Evolutionary conservation across 176 grass and related monocot species (phyloP), one percentile per base, ranked within the genome.

Genomic region (Poa annua): DNA sequence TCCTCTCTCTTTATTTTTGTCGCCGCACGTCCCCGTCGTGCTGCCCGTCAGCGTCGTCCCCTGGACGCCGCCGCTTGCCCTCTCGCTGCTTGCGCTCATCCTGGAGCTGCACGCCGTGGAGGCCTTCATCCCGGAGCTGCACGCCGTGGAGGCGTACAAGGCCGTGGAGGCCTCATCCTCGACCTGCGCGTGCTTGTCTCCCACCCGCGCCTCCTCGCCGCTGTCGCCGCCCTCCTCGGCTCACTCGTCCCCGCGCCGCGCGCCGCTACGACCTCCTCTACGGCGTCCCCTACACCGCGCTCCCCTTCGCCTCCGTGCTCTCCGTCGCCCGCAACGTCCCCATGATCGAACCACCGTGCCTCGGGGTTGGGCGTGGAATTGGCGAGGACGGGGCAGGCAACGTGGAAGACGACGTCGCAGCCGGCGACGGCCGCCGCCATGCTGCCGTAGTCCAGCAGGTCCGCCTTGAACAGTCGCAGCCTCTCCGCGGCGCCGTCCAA

Each of bases 201-300:
- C 22, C 94, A 88, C 84, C 92, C 91, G 29, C 86, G 80, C 55
- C 77, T 98, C 50, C 92, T 98, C 72, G 47, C 88, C 66, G 33
- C 56, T 51, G 55, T 95, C 85, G 71, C 96, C 54, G 71, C 86
- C 34, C 85, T 95, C 62, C 96, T 98, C 68, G 59, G 80, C 80
- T 7, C 93, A 41, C 66, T 93, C 59, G 59, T 29, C 87, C 82
- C 71, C n/a, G n/a, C 3, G 0, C 75, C 45, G 61, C 92, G 24
- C 70, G 76, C 81, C 42, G 82, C 53, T 95, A 95, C 85, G 88
- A 84, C 62, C 87, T 98, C 83, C 83, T 98, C 25, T 98, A 91
- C 78, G 96, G 96, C 81, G 92, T 98, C 13, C 93, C 96, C 21
- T 98, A 98, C 83, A 98, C 96, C 1, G 92, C 96, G 24, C 91